Base-by-base conservation (phyloP, 768 basidiomycete genomes). In the Leccinum obscurum region DNA sequence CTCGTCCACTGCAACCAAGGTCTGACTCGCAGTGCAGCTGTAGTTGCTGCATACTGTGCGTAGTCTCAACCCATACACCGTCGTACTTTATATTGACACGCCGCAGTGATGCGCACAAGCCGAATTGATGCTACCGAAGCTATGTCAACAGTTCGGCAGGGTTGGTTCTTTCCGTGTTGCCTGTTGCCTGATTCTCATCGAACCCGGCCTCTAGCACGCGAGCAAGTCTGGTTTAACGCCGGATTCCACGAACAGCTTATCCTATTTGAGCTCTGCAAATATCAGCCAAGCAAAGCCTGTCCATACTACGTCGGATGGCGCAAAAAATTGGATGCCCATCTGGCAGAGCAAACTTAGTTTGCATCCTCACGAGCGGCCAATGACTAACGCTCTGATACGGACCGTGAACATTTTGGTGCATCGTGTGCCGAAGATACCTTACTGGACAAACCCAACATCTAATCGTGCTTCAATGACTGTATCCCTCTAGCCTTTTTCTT, bases 211-310 rank as follows among this genome's bases (percentile, higher is more conserved):
- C 14, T 65, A 90, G 89, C 83, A 52, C 86, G 89, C 53, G 85
- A 89, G 72, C 87, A 90, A 67, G 88, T 90, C 55, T 90, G 89
- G 88, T 82, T 85, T 61, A 88, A 85, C 62, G 82, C 87, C n/a
- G 89, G 89, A 49, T 90, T 91, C 72, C 85, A 88, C 59, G 87
- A 90, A 75, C 89, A 92, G 65, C 81, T 92, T 28, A 85, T 89
- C 35, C 76, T 92, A 52, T 91, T 89, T 57, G 87, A 87, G 67
- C 78, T 90, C 34, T 91, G 89, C 71, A 79, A 80, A 70, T 91
- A 90, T 61, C 78, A 78, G 26, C 88, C 89, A 13, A 79, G 78
- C 22, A 81, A 81, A 4, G 66, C 77, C 15, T 83, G 85, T 64
- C 87, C 87, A 8, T 84, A 88, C 62, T 92, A 92, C 68, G 68